Evolutionary conservation across 306 rosid species (phyloP).

Genomic region (Rosa chinensis): DNA sequence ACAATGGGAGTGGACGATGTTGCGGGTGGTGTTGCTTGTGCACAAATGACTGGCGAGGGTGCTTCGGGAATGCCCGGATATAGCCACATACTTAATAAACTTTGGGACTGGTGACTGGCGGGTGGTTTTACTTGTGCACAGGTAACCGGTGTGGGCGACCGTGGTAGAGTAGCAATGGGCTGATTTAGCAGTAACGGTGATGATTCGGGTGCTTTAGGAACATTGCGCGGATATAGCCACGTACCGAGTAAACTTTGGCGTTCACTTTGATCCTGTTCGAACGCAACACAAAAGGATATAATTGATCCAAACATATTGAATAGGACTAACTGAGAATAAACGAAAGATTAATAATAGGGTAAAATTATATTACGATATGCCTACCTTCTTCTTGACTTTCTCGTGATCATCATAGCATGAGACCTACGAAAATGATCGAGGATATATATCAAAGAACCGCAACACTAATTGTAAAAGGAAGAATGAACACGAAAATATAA

Average conservation of each 20-base stretch:
- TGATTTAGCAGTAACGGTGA: background rate
- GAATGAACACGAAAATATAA: background rate
- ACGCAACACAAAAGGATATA: too few species aligned
- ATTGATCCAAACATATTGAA: too few species aligned
- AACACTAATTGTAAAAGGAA: background rate
- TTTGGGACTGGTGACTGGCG: background rate
- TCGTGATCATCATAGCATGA: background rate
- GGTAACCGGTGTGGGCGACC: background rate
- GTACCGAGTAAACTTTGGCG: background rate
- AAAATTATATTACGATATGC: too few species aligned
- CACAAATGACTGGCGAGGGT: background rate
- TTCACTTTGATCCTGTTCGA: background rate
- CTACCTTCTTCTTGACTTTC: too few species aligned
- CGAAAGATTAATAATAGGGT: too few species aligned
- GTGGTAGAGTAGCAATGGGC: background rate
- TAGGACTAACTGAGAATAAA: too few species aligned
- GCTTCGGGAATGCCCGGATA: background rate
- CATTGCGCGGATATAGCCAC: background rate
- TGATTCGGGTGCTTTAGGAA: background rate
- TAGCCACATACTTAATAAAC: background rate
- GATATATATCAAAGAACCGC: background rate
- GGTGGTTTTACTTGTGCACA: background rate
- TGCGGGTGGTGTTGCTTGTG: background rate
- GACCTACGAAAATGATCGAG: background rate
- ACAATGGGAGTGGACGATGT: background rate